Evolutionary conservation across 192 early-diverging fungal species (phyloP), one percentile per base, ranked within the genome.

Genomic region (Gaertneriomyces semiglobifer): DNA sequence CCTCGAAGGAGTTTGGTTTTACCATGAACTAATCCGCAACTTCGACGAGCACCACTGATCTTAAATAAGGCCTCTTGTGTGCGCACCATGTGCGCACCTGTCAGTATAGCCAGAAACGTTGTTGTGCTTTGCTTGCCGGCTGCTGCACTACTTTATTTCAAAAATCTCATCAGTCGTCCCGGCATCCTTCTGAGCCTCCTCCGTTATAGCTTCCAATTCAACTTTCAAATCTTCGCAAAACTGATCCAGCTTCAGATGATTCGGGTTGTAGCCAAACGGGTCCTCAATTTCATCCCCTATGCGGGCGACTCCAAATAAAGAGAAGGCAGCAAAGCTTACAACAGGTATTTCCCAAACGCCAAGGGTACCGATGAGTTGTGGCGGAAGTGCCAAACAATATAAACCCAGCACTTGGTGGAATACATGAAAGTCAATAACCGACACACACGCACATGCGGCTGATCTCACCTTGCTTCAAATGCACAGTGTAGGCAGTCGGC

Each of bases 241-340:
- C 16, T 42, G 60, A 42, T 67, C 65, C 11, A 67, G 39, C 12
- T 51, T 51, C 14, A 67, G 65, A 67, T 67, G 59, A 43, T 67
- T 67, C 16, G 65, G 60, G 43, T 67, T 58, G 38, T 67, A 67
- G 12, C 63, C 46, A 62, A 44, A 62, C 6, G 91, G 91, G 66
- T 92, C 91, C 78, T 93, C 90, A 44, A 93, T 91, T 74, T 92
- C 89, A n/a, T 80, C 76, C 44, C 89, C 90, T 46, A 93, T 90
- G 5, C 71, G 69, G 52, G 89, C 82, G 48, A 93, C 86, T 69
- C 91, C 91, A 33, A 91, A 71, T 45, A 91, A 75, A 3, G 52
- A n/a, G 58, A 91, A 90, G 5, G 89, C 67, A 2, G 82, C 72
- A 11, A 91, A 68, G 46, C 83, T 76, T 57, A 85, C 78, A 11